A percentile compares a stretch with the other conserved stretches of the same genome.
phyloP scores from a whole-genome alignment of 2,329 filamentous ascomycete species.

The Trichoderma breve region DNA sequence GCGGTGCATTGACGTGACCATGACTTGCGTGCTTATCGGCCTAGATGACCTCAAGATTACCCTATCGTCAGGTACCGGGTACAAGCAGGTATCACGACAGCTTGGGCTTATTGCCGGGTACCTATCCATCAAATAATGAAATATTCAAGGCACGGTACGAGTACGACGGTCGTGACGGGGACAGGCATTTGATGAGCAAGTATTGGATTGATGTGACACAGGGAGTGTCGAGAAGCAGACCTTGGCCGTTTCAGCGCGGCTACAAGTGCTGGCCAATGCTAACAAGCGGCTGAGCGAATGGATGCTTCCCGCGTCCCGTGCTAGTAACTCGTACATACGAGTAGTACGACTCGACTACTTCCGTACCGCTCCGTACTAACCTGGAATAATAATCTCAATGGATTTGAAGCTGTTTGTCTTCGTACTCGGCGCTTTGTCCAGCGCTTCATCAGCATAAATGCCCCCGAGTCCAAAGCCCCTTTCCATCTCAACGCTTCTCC shows the following conservation, averaged over 20 bases:
- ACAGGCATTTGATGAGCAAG: neutral
- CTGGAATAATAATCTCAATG: neutral
- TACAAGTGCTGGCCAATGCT: neutral
- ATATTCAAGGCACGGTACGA: neutral
- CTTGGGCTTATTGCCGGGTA: neutral
- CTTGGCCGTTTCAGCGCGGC: conserved; percentile 8
- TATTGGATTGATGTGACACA: neutral
- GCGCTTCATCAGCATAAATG: conserved; percentile 10
- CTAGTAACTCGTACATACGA: neutral
- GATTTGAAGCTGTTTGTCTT: neutral
- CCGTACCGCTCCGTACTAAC: neutral
- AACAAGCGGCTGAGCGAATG: neutral
- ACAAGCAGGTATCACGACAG: neutral
- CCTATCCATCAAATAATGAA: neutral
- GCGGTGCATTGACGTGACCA: conserved; percentile 1
- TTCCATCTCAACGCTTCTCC: neutral
- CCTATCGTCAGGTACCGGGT: neutral
- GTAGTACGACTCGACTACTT: neutral
- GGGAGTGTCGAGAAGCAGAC: neutral
- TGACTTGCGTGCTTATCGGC: conserved; percentile 17
- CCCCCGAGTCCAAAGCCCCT: conserved; percentile 4
- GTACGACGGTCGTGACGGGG: neutral
- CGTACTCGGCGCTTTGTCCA: neutral
- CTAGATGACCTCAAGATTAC: conserved; percentile 15
- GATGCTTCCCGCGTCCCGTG: neutral